Evolutionary conservation across 768 basidiomycete species (phyloP).

Genomic region (Mrakia blollopis): DNA sequence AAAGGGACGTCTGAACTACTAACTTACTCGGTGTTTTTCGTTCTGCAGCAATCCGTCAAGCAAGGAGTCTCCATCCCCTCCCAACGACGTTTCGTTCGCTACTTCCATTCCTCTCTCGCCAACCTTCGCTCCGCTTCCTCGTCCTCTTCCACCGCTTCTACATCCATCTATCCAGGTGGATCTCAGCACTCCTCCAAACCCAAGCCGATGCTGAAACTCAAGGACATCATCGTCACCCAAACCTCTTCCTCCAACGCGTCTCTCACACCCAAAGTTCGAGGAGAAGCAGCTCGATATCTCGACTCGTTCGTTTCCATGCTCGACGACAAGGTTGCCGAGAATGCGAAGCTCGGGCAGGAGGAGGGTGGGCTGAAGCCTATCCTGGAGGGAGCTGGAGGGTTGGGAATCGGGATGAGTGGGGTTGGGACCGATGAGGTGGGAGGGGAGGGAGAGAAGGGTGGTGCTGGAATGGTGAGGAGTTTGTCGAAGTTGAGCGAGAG

Average conservation of each 20-base stretch:
- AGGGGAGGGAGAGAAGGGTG: conserved; percentile 18
- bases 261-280: conserved; percentile 41
- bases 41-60: background rate
- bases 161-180: conserved; percentile 47
- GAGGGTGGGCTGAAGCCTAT: conserved; percentile 7
- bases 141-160: conserved; percentile 55
- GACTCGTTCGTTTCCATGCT: conserved; percentile 18
- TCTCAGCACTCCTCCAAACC: conserved; percentile 28
- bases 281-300: conserved; percentile 19
- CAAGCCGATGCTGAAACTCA: conserved; percentile 55
- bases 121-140: conserved; percentile 36
- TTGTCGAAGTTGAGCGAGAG: conserved; percentile 11
- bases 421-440: conserved; percentile 29
- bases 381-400: conserved; percentile 25
- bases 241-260: conserved; percentile 56
- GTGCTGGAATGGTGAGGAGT: conserved; percentile 23
- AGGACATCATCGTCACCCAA: conserved; percentile 55
- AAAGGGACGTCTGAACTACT: conserved; percentile 39
- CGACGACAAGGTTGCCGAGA: background rate
- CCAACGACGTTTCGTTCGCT: conserved; percentile 71
- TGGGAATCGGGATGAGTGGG: conserved; percentile 30
- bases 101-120: conserved; percentile 51
- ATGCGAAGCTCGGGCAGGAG: background rate
- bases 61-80: conserved; percentile 75
- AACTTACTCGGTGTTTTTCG: background rate